These are phyloP conservation scores for Phaeotremella skinneri DNA, from an alignment of 768 basidiomycete genomes.

Conservation along the genomic window DNA sequence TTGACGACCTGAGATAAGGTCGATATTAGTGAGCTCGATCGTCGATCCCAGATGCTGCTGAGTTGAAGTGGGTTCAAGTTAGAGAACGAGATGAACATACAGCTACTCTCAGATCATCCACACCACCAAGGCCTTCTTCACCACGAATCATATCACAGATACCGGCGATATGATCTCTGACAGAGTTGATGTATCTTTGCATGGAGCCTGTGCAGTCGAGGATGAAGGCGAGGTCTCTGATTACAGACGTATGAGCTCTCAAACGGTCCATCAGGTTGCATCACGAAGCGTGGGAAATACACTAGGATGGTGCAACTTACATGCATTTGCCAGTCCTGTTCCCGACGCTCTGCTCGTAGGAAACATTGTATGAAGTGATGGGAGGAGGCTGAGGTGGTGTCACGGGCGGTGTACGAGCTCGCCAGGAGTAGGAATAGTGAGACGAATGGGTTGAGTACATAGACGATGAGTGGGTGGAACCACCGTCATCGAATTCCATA, in stretches of 20 bases:
- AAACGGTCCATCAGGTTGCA: not conserved
- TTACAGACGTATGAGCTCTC: not conserved
- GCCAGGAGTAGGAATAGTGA: slow-evolving; percentile 22
- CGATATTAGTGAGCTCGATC: not conserved
- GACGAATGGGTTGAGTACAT: slow-evolving; percentile 20
- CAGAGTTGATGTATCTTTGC: slow-evolving; percentile 54
- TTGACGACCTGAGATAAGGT: slow-evolving; percentile 64
- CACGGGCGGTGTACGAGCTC: slow-evolving; percentile 13
- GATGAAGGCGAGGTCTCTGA: slow-evolving; percentile 79
- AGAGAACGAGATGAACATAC: slow-evolving; percentile 29
- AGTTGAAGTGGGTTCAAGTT: not conserved
- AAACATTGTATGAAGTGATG: slow-evolving; percentile 30
- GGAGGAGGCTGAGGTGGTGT: slow-evolving; percentile 23
- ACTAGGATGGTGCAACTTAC: slow-evolving; percentile 23
- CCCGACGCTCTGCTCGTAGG: slow-evolving; percentile 25
- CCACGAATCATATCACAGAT: slow-evolving; percentile 94
- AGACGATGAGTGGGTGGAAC: not conserved
- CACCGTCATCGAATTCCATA: slow-evolving; percentile 1
- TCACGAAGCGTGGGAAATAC: not conserved
- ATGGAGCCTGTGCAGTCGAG: slow-evolving; percentile 82
- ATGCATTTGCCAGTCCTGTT: slow-evolving; percentile 39
- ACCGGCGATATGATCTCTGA: slow-evolving; percentile 92
- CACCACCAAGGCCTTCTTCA: slow-evolving; percentile 81
- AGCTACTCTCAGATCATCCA: slow-evolving; percentile 82
- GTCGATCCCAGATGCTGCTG: not conserved